phyloP scores from a whole-genome alignment of 139 green algal genomes.

The Tetradesmus lagerheimii region DNA sequence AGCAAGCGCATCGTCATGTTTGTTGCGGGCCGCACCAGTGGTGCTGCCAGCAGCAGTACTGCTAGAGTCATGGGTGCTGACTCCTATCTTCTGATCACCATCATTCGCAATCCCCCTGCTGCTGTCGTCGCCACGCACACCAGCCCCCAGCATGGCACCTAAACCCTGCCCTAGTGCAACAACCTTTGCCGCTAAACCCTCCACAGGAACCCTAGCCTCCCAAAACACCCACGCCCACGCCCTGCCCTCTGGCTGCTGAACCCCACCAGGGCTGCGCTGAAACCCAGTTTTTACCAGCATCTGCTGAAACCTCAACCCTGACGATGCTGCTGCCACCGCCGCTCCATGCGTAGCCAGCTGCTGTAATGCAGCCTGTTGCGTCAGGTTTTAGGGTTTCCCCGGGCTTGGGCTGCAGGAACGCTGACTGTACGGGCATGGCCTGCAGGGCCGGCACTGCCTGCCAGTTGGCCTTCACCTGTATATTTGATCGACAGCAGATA shows the following conservation, averaged over 20 bases:
- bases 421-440: slow-evolving; percentile 72
- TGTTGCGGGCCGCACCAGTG: not conserved
- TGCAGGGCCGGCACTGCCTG: slow-evolving; percentile 68
- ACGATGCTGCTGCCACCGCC: slow-evolving; percentile 82
- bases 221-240: slow-evolving; percentile 10
- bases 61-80: not conserved
- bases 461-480: slow-evolving; percentile 70
- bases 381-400: slow-evolving; percentile 19
- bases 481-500: too few relatives aligned
- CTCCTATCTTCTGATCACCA: not conserved
- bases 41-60: not conserved
- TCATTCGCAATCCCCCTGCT: not conserved
- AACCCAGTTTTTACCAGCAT: slow-evolving; percentile 83
- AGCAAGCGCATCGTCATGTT: not conserved
- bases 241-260: not conserved
- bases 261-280: not conserved
- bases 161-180: not conserved
- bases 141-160: not conserved
- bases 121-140: not conserved
- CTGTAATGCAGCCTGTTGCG: slow-evolving; percentile 19
- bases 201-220: not conserved
- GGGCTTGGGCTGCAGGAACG: slow-evolving; percentile 60
- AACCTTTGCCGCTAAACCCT: not conserved
- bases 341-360: slow-evolving; percentile 82
- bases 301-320: slow-evolving; percentile 85